Base-by-base conservation (phyloP, 75 land plant genomes). In the Sequoia sempervirens region DNA sequence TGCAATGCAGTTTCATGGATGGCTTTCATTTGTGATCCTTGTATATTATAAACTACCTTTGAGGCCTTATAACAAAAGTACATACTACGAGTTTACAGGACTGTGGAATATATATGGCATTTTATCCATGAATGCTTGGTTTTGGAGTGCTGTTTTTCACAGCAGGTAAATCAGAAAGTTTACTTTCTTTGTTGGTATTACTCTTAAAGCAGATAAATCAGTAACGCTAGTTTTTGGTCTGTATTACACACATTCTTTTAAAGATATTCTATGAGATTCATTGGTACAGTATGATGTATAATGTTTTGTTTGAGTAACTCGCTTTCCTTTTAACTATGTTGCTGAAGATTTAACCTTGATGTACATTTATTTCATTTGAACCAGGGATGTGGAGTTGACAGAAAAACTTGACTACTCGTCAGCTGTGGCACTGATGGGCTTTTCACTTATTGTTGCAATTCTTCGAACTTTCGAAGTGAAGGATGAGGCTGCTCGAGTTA, bases 71-170 rank as follows among this genome's bases (percentile, higher is more conserved):
- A 85, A 80, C 56, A 90, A 81, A 84, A 89, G 82, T 72, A 85
- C 97, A 38, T 93, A 90, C 72, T 98, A 98, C 81, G 97, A 98
- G 81, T 96, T 88, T 78, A 91, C 92, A 74, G 89, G 92, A 30
- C 85, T 94, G 36, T 98, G 96, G 96, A 92, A 90, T 53, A 86
- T 98, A 13, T 96, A 96, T 91, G 99, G 92, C 53, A 76, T 98
- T 8, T 85, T 95, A 28, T 84, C 96, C 32, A 91, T 98, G 92
- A 94, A 96, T 83, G 84, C 94, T 68, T 96, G 98, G 99, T 89
- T 98, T 68, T 98, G 99, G 99, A 96, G 94, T 88, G 87, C 95
- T 46, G 91, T 92, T 41, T 96, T 94, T 76, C 99, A 98, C 83
- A 87, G 91, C 82, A 86, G 97, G 99, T 96, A 83, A 90, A 89